phyloP scores from a whole-genome alignment of 805 yeast species.

The Starmerella sirachaensis region DNA sequence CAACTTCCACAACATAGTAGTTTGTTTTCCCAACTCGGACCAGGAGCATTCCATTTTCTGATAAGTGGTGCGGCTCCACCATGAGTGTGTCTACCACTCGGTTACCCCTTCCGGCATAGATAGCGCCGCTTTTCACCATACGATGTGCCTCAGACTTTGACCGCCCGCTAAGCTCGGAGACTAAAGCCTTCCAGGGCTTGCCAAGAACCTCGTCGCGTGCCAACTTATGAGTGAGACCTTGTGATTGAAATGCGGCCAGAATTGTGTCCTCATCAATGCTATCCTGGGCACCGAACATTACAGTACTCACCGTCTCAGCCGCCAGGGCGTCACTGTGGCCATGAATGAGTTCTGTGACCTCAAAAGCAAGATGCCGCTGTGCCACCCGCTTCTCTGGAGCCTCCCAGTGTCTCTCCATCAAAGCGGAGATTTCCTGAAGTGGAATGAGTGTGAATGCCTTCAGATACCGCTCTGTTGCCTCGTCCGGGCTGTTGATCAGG shows the following conservation, averaged over 20 bases:
- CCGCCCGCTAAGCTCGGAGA: slow-evolving; percentile 36
- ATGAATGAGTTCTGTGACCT: slow-evolving; percentile 77
- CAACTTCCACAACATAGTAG: slow-evolving; percentile 25
- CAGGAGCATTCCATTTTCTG: slow-evolving; percentile 46
- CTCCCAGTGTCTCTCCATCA: slow-evolving; percentile 41
- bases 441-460: slow-evolving; percentile 75
- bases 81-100: slow-evolving; percentile 38
- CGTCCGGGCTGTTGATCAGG: slow-evolving; percentile 56
- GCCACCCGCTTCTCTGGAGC: slow-evolving; percentile 60
- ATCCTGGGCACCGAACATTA: slow-evolving; percentile 52
- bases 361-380: slow-evolving; percentile 67
- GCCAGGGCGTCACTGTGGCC: slow-evolving; percentile 65
- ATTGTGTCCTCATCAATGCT: slow-evolving; percentile 33
- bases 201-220: slow-evolving; percentile 30
- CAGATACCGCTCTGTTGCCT: slow-evolving; percentile 55
- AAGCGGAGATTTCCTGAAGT: slow-evolving; percentile 39
- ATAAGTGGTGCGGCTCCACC: slow-evolving; percentile 37
- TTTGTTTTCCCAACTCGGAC: slow-evolving; percentile 61
- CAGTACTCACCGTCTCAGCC: slow-evolving; percentile 54
- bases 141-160: slow-evolving; percentile 45
- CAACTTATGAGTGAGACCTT: slow-evolving; percentile 40
- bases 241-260: slow-evolving; percentile 43
- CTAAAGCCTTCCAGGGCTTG: slow-evolving; percentile 39
- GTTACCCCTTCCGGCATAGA: slow-evolving; percentile 56
- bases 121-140: slow-evolving; percentile 55